Evolutionary conservation across 768 basidiomycete genomes (phyloP).

Genomic region (Podaxis pistillaris): DNA sequence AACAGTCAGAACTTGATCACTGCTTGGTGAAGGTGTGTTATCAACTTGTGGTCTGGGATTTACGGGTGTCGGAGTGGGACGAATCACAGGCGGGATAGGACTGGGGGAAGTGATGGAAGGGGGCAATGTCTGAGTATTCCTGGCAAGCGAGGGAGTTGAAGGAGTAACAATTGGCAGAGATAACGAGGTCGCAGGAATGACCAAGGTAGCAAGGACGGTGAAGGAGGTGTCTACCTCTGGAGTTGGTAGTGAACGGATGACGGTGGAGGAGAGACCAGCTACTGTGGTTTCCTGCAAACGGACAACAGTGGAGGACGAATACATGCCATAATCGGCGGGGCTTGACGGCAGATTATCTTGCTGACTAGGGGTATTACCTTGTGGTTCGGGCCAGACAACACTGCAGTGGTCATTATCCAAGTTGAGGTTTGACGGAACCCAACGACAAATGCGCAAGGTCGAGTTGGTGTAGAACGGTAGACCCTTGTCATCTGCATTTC

Average conservation of each 20-base stretch:
- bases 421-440: conserved; percentile 43
- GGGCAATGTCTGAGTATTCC: neutral
- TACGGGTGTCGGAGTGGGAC: neutral
- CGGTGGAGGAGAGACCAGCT: neutral
- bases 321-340: neutral
- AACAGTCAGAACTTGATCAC: neutral
- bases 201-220: neutral
- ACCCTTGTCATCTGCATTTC: conserved; percentile 44
- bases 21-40: neutral
- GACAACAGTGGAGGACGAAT: neutral
- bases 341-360: neutral
- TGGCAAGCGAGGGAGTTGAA: neutral
- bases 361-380: neutral
- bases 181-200: conserved; percentile 14
- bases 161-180: conserved; percentile 1
- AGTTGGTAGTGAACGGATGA: neutral
- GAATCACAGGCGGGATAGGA: neutral
- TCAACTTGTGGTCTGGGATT: neutral
- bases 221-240: too few species aligned
- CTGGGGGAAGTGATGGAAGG: neutral
- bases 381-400: conserved; percentile 47
- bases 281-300: neutral
- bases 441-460: conserved; percentile 58
- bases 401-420: conserved; percentile 40
- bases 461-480: conserved; percentile 49